A percentile compares a stretch with the other conserved stretches of the same genome.
These are phyloP conservation scores for Juncus effusus DNA, from an alignment of 176 grass and related monocot genomes.

Conservation along the genomic window DNA sequence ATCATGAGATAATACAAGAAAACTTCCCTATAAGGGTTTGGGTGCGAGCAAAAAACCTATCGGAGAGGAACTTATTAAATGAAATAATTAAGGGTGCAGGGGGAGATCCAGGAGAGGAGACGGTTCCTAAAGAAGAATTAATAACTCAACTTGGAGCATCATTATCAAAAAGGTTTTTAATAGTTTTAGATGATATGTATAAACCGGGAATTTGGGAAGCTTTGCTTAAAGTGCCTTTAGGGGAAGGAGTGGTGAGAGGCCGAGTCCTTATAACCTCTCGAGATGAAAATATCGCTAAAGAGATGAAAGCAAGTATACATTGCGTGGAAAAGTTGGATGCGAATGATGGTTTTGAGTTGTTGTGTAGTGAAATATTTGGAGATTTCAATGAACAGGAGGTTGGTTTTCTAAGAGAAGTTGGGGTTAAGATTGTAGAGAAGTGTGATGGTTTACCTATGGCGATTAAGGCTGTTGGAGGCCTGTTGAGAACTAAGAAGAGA, in stretches of 20 bases:
- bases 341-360: slow-evolving; percentile 43
- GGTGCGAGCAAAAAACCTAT: slow-evolving; percentile 47
- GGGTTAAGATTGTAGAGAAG: slow-evolving; percentile 55
- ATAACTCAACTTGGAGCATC: slow-evolving; percentile 33
- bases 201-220: slow-evolving; percentile 45
- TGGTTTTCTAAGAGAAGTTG: slow-evolving; percentile 37
- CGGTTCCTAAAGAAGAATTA: slow-evolving; percentile 44
- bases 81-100: slow-evolving; percentile 41
- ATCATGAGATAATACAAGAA: slow-evolving; percentile 41
- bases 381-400: slow-evolving; percentile 34
- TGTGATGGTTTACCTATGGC: slow-evolving; percentile 67
- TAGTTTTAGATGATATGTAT: slow-evolving; percentile 75
- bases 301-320: slow-evolving; percentile 54
- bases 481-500: slow-evolving; percentile 45
- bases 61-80: slow-evolving; percentile 46
- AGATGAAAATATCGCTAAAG: slow-evolving; percentile 33
- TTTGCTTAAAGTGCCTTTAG: slow-evolving; percentile 52
- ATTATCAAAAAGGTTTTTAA: slow-evolving; percentile 54
- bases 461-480: slow-evolving; percentile 56
- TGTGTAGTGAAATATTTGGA: slow-evolving; percentile 34
- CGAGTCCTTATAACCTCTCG: slow-evolving; percentile 51
- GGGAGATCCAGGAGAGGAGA: slow-evolving; percentile 29
- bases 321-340: slow-evolving; percentile 41
- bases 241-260: slow-evolving; percentile 48
- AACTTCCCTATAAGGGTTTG: slow-evolving; percentile 62